A percentile compares a stretch with the other conserved stretches of the same genome.
Evolutionary conservation across 352 stramenopile species (phyloP).

Genomic region (Phytophthora foliorum): DNA sequence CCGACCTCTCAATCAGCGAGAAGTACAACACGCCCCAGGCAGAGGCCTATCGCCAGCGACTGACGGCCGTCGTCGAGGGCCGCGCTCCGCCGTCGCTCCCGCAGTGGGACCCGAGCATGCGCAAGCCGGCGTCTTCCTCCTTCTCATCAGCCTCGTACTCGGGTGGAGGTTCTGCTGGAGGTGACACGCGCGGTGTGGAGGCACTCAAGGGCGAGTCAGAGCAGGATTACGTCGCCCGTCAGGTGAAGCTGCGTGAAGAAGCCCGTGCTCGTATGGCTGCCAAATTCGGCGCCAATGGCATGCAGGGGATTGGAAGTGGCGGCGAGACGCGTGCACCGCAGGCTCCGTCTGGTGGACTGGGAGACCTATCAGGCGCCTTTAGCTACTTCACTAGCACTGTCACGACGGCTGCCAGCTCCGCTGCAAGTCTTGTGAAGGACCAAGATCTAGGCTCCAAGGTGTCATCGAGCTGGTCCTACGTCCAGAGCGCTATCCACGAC

Average conservation of each 20-base stretch:
- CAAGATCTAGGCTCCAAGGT: constrained; percentile 82
- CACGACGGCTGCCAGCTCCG: constrained; percentile 68
- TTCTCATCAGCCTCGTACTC: constrained; percentile 40
- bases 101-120: constrained; percentile 66
- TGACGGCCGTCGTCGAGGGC: constrained; percentile 75
- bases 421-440: constrained; percentile 79
- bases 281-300: constrained; percentile 80
- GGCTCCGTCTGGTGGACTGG: constrained; percentile 43
- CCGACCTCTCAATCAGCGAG: constrained; percentile 76
- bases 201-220: constrained; percentile 86
- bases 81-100: constrained; percentile 59
- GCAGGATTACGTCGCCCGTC: constrained; percentile 77
- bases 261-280: constrained; percentile 81
- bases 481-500: constrained; percentile 80
- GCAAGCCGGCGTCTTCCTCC: constrained; percentile 53
- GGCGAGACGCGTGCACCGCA: constrained; percentile 64
- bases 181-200: constrained; percentile 78
- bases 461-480: constrained; percentile 79
- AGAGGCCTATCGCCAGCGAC: constrained; percentile 71
- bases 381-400: constrained; percentile 82
- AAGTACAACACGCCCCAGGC: constrained; percentile 90
- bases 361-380: constrained; percentile 76
- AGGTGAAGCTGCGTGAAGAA: constrained; percentile 80
- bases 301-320: constrained; percentile 84
- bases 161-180: constrained; percentile 33